Percentiles rank a stretch among this genome's conserved stretches.
Conservation (phyloP, 2,329 filamentous ascomycete genomes). For the Botrytis fabae region DNA sequence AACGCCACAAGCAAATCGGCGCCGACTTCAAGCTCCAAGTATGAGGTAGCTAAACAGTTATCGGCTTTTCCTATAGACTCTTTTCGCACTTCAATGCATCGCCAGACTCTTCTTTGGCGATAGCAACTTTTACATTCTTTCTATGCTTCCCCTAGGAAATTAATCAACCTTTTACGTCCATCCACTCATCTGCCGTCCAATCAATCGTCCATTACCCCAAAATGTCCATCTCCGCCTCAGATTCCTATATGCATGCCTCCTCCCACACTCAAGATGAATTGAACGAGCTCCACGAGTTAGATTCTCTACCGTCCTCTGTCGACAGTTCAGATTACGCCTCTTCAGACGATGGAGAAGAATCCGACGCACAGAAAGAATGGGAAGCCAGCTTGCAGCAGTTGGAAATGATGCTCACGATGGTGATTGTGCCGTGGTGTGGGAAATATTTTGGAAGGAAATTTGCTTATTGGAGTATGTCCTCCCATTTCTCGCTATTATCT, state of each 20-base stretch:
- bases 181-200: not conserved
- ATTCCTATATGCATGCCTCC: constrained; percentile 42
- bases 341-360: constrained; percentile 51
- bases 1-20: not conserved
- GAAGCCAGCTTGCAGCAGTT: constrained; percentile 90
- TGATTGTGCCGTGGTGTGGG: constrained; percentile 87
- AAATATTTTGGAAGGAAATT: constrained; percentile 95
- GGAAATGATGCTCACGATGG: constrained; percentile 90
- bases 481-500: not conserved
- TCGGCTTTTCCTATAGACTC: not conserved
- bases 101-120: constrained; percentile 10
- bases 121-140: constrained; percentile 12
- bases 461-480: constrained; percentile 85
- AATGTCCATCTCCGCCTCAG: constrained; percentile 28
- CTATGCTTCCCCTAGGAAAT: not conserved
- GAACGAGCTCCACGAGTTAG: constrained; percentile 50
- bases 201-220: not conserved
- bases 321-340: constrained; percentile 52
- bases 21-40: not conserved
- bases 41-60: not conserved
- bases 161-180: not conserved
- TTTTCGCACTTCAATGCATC: constrained; percentile 18
- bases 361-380: constrained; percentile 94
- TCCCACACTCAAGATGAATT: constrained; percentile 51
- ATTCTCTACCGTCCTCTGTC: constrained; percentile 60